Evolutionary conservation across 1,139 yeast species (phyloP).

Genomic region (Lodderomyces pseudojiufengensis): DNA sequence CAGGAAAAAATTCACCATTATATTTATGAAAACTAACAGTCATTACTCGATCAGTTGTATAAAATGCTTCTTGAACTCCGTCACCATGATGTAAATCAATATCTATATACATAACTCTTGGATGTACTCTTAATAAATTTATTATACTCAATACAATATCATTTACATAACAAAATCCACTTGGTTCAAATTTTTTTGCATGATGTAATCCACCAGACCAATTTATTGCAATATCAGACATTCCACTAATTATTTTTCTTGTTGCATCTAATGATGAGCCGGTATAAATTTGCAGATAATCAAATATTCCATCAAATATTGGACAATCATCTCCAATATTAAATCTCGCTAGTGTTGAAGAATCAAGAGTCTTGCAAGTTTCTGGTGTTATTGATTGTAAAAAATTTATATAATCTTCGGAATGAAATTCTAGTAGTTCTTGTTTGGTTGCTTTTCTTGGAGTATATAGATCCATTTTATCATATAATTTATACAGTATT

Average conservation of each 20-base stretch:
- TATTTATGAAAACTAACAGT: conserved; percentile 93
- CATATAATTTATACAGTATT: conserved; percentile 77
- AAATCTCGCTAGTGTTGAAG: conserved; percentile 62
- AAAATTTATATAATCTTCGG: conserved; percentile 84
- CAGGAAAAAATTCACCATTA: conserved; percentile 95
- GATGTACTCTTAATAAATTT: conserved; percentile 78
- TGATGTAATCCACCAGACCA: conserved; percentile 98
- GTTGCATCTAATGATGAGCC: conserved; percentile 95
- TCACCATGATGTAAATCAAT: conserved; percentile 98
- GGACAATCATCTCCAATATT: conserved; percentile 98
- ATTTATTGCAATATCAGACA: conserved; percentile 92
- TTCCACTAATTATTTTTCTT: conserved; percentile 74
- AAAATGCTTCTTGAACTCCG: conserved; percentile 97
- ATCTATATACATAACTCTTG: conserved; percentile 89
- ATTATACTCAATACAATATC: conserved; percentile 89
- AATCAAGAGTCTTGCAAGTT: conserved; percentile 56
- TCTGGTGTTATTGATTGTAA: conserved; percentile 81
- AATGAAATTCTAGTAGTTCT: conserved; percentile 77
- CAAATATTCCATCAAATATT: conserved; percentile 90
- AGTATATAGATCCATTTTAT: conserved; percentile 82
- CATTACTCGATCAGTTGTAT: conserved; percentile 93
- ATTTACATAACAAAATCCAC: conserved; percentile 93
- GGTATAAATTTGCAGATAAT: conserved; percentile 79
- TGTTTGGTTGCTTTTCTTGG: conserved; percentile 80
- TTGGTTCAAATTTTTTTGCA: conserved; percentile 90